A percentile compares a stretch with the other conserved stretches of the same genome.
Evolutionary conservation across 345 rosid species (phyloP).

Genomic region (Turritis glabra): DNA sequence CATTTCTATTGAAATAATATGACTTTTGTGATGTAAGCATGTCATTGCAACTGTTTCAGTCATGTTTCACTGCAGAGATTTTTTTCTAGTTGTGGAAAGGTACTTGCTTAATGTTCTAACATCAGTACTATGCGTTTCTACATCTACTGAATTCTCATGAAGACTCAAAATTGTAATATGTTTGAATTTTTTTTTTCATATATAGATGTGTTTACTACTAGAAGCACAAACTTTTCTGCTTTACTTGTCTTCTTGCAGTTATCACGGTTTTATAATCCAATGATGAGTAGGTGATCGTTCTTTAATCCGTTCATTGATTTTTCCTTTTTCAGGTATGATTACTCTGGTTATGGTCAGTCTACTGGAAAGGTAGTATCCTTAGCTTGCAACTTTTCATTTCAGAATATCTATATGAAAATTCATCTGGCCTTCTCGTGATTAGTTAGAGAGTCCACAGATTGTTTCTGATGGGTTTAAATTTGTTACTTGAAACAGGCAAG

Average conservation of each 20-base stretch:
- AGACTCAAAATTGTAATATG: background rate
- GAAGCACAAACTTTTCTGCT: background rate
- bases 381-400: background rate
- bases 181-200: background rate
- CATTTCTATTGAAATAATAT: background rate
- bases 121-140: background rate
- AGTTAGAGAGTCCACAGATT: background rate
- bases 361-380: slow-evolving; percentile 76
- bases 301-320: background rate
- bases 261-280: background rate
- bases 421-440: background rate
- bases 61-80: background rate
- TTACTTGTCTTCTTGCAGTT: background rate
- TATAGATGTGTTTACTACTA: background rate
- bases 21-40: background rate
- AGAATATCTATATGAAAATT: background rate
- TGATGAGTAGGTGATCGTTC: background rate
- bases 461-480: slow-evolving; percentile 19
- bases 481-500: slow-evolving; percentile 67
- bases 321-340: slow-evolving; percentile 70
- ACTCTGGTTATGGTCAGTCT: slow-evolving; percentile 96
- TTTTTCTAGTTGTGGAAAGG: background rate
- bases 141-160: background rate
- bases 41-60: background rate
- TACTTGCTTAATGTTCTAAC: background rate